Evolutionary conservation across 805 yeast species (phyloP).

Genomic region (Vanderwaltozyma yarrowii): DNA sequence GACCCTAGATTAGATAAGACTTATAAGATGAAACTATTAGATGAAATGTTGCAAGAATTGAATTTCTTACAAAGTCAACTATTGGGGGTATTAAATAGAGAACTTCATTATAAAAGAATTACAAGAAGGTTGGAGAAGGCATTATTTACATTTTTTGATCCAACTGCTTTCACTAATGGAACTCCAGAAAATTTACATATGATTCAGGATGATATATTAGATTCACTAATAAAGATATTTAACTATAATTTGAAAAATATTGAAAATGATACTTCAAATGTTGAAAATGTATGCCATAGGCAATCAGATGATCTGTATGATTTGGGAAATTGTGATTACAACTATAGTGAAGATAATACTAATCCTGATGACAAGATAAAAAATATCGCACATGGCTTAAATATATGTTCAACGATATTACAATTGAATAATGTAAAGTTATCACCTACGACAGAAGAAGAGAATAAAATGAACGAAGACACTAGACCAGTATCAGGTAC

Average conservation of each 20-base stretch:
- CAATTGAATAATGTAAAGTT: background rate
- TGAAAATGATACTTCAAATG: background rate
- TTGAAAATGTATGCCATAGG: background rate
- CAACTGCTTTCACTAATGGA: background rate
- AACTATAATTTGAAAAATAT: background rate
- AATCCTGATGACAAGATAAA: background rate
- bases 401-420: background rate
- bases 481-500: background rate
- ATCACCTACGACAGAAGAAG: background rate
- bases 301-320: too few species aligned
- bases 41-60: constrained; percentile 12
- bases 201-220: background rate
- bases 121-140: background rate
- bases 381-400: background rate
- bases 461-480: background rate
- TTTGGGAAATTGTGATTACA: background rate
- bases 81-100: constrained; percentile 18
- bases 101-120: constrained; percentile 8
- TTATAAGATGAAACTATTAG: constrained; percentile 6
- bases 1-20: constrained; percentile 6
- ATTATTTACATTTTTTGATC: background rate
- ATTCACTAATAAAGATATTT: background rate
- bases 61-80: constrained; percentile 15
- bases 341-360: background rate
- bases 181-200: background rate